Conservation (phyloP, 2,329 filamentous ascomycete species). For the Hymenoscyphus albidus region DNA sequence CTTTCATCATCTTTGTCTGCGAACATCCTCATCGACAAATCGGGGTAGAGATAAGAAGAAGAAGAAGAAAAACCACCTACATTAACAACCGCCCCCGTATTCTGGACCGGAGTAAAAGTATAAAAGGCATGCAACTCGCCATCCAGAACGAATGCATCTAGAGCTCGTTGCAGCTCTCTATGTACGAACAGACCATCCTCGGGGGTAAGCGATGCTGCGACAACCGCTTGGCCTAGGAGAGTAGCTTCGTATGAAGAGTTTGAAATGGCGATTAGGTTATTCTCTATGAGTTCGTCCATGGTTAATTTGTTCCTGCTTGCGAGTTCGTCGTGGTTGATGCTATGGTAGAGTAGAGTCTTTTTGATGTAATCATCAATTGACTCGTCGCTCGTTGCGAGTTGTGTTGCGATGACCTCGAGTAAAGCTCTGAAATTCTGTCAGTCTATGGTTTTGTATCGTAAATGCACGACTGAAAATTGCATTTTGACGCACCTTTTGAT, state of each 20-base stretch:
- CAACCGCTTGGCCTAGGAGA: conserved; percentile 64
- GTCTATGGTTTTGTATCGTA: background rate
- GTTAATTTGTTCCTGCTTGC: conserved; percentile 54
- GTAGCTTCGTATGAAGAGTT: conserved; percentile 56
- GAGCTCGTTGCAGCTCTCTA: conserved; percentile 61
- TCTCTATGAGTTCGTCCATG: conserved; percentile 52
- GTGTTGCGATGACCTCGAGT: conserved; percentile 66
- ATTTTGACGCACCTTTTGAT: conserved; percentile 53
- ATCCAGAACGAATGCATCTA: conserved; percentile 74
- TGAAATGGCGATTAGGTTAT: conserved; percentile 52
- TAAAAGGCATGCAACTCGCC: conserved; percentile 78
- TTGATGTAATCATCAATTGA: conserved; percentile 65
- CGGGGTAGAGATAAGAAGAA: background rate
- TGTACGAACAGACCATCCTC: conserved; percentile 73
- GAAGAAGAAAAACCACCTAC: conserved; percentile 5
- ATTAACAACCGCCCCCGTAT: conserved; percentile 54
- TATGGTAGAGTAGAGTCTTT: conserved; percentile 63
- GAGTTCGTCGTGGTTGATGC: conserved; percentile 48
- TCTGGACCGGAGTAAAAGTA: conserved; percentile 69
- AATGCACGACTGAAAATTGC: background rate
- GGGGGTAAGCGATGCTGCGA: conserved; percentile 68
- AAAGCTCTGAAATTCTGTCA: conserved; percentile 52
- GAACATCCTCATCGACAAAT: background rate
- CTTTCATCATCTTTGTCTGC: background rate
- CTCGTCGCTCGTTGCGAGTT: conserved; percentile 61